These are phyloP conservation scores for Metarhizium humberi DNA, from an alignment of 2,329 filamentous ascomycete species.

Conservation along the genomic window DNA sequence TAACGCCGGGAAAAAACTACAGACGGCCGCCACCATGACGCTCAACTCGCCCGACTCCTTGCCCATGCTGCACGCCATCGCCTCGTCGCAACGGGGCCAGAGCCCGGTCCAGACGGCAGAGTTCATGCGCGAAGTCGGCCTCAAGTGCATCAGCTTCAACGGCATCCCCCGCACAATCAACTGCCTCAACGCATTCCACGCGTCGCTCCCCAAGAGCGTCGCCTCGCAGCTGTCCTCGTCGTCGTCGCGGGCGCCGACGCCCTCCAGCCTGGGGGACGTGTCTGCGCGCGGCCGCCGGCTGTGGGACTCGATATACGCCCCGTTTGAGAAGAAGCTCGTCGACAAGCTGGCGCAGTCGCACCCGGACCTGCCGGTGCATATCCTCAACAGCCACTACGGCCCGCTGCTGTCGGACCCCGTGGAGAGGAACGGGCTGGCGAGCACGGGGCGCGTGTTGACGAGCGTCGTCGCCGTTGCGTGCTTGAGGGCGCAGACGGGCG, in stretches of 20 bases:
- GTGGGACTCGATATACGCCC: conserved; percentile 70
- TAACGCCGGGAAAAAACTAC: neutral
- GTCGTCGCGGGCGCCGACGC: conserved; percentile 44
- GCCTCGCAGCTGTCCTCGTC: conserved; percentile 41
- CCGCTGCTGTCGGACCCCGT: conserved; percentile 62
- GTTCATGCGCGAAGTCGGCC: conserved; percentile 64
- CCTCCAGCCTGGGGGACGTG: conserved; percentile 44
- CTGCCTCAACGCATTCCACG: conserved; percentile 63
- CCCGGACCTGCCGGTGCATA: conserved; percentile 74
- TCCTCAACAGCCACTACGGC: conserved; percentile 66
- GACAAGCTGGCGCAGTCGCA: conserved; percentile 65
- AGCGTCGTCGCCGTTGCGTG: conserved; percentile 66
- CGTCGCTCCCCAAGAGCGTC: conserved; percentile 49
- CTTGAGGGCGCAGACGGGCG: conserved; percentile 68
- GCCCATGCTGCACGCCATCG: conserved; percentile 48
- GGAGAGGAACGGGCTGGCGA: conserved; percentile 31
- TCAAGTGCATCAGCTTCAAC: conserved; percentile 74
- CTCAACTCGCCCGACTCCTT: conserved; percentile 78
- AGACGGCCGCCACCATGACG: conserved; percentile 77
- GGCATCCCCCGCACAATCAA: conserved; percentile 80
- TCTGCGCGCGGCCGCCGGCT: conserved; percentile 51
- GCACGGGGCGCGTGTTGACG: conserved; percentile 61
- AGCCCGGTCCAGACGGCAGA: conserved; percentile 46
- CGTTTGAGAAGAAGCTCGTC: conserved; percentile 63
- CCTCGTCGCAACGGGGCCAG: conserved; percentile 18